phyloP scores from a whole-genome alignment of 2,329 filamentous ascomycete species.

The Colletotrichum echinochloae region DNA sequence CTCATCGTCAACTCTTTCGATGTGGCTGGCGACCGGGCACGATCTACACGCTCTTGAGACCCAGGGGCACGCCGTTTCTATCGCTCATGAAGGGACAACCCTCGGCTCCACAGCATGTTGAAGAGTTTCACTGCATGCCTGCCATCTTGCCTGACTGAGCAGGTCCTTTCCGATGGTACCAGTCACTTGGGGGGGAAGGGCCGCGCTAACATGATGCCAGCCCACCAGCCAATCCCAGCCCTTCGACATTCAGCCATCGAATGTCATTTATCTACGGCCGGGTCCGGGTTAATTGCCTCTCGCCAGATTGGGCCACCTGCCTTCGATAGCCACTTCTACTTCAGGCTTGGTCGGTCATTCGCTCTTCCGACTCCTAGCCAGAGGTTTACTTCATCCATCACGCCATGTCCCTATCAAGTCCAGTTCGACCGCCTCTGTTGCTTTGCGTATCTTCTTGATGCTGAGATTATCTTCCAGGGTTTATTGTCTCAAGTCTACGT shows the following conservation, averaged over 20 bases:
- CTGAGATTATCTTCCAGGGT: slow-evolving; percentile 14
- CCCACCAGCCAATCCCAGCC: slow-evolving; percentile 27
- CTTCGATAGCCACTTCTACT: slow-evolving; percentile 6
- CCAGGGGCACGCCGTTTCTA: background rate
- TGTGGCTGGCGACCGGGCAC: background rate
- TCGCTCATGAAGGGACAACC: background rate
- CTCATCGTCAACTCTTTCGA: background rate
- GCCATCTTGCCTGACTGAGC: slow-evolving; percentile 34
- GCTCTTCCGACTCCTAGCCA: background rate
- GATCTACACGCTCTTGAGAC: background rate
- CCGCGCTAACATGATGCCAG: slow-evolving; percentile 21
- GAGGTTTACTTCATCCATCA: background rate
- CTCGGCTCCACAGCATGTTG: slow-evolving; percentile 6
- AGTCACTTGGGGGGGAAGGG: slow-evolving; percentile 1
- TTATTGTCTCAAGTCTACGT: slow-evolving; percentile 24
- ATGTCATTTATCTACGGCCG: slow-evolving; percentile 22
- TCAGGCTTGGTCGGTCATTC: slow-evolving; percentile 8
- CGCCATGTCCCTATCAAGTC: slow-evolving; percentile 12
- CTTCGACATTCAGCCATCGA: slow-evolving; percentile 14
- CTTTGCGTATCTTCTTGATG: slow-evolving; percentile 8
- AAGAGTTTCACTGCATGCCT: slow-evolving; percentile 37
- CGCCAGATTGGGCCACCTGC: slow-evolving; percentile 15
- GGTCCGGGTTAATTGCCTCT: slow-evolving; percentile 1
- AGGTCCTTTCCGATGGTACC: slow-evolving; percentile 22
- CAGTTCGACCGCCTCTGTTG: background rate